Percentiles rank a stretch among this genome's conserved stretches.
phyloP scores from a whole-genome alignment of 768 basidiomycete species.

The Boletus tomentosulus region DNA sequence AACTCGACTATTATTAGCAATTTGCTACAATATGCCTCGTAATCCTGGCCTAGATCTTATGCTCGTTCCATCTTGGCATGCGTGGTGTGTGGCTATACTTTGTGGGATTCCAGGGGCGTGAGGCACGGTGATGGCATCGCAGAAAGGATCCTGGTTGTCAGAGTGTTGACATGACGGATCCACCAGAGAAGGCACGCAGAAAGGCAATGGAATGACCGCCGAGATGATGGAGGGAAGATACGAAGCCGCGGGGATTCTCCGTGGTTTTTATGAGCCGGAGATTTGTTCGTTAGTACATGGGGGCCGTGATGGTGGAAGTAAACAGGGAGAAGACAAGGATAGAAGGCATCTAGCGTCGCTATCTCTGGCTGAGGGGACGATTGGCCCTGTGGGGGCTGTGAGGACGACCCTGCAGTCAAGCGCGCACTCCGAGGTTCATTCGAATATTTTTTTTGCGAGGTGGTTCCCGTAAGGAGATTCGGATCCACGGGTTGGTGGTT shows the following conservation, averaged over 20 bases:
- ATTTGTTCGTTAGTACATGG: no score
- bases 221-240: not conserved
- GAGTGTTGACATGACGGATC: slow-evolving; percentile 10
- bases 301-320: no score
- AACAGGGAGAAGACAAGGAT: no score
- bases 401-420: no score
- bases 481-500: no score
- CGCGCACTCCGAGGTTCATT: no score
- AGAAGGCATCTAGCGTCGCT: no score
- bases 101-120: not conserved
- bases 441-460: no score
- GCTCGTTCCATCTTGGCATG: not conserved
- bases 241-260: not conserved
- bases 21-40: slow-evolving; percentile 11
- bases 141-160: slow-evolving; percentile 4
- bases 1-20: slow-evolving; percentile 23
- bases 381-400: no score
- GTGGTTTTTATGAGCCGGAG: not conserved
- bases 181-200: slow-evolving; percentile 1
- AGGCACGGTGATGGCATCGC: slow-evolving; percentile 4
- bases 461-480: no score
- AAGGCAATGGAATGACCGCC: not conserved
- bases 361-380: no score
- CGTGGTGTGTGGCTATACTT: not conserved
- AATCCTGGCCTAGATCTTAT: slow-evolving; percentile 7